phyloP scores from a whole-genome alignment of 2,329 filamentous ascomycete species.

The Aureobasidium sp. region DNA sequence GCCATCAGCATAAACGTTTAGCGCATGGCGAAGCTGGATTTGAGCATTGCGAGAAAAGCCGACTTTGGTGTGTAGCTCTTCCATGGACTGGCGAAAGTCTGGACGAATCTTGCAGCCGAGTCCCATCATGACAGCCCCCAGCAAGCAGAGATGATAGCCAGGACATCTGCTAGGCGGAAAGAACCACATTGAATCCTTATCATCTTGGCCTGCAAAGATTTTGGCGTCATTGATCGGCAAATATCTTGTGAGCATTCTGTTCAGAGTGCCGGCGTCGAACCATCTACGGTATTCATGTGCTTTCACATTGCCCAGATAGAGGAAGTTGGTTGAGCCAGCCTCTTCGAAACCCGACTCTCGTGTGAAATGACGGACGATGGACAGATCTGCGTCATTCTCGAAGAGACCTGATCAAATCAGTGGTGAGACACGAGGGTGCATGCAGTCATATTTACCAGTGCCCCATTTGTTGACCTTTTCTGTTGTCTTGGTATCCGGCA shows the following conservation, averaged over 20 bases:
- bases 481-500: not conserved
- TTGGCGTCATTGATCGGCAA: not conserved
- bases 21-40: not conserved
- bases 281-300: not conserved
- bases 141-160: not conserved
- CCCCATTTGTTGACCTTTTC: not conserved
- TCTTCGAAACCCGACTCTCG: not conserved
- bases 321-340: not conserved
- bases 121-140: not conserved
- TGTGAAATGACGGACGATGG: conserved; percentile 6
- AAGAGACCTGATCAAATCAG: conserved; percentile 3
- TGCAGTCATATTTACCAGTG: not conserved
- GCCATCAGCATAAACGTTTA: not conserved
- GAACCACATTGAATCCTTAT: not conserved
- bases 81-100: not conserved
- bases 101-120: not conserved
- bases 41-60: not conserved
- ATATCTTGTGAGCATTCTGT: not conserved
- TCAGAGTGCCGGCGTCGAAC: not conserved
- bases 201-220: not conserved
- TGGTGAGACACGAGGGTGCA: too few species aligned
- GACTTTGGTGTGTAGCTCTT: not conserved
- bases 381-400: conserved; percentile 14
- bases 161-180: not conserved
- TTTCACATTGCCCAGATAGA: not conserved